Base-by-base conservation (phyloP, 1,284 basidiomycete species). In the Rhodotorula sp. region DNA sequence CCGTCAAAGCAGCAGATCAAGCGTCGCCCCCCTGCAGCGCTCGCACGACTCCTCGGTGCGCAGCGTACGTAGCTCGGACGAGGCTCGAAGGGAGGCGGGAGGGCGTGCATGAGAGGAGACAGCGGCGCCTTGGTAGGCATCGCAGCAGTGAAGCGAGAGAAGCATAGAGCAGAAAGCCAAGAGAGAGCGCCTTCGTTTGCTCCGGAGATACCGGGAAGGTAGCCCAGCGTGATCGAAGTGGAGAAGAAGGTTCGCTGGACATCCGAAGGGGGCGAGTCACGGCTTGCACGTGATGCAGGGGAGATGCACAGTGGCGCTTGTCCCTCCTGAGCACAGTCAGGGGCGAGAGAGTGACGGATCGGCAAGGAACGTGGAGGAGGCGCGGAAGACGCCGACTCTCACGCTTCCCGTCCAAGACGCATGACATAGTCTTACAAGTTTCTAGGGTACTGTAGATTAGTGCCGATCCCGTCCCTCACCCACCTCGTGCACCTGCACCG, bases 1-100 rank as follows among this genome's bases (percentile, higher is more conserved):
- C 77, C 76, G 45, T 77, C 76, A 42, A 77, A 60, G 52, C 67
- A 75, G n/a, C 66, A 14, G 7, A 54, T 17, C 7, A 54, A 12
- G 14, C 53, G 53, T 5, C 53, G 2, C 17, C 27, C 4, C 27
- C 27, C 27, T 1, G 27, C 17, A 2, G 53, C 14, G 27, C 53
- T 34, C 34, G 34, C 34, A 34, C 34, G 53, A 17, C 27, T 17
- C 7, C 25, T 14, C 3, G 66, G 61, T 7, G 57, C 66, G 41
- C 34, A 23, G 25, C 56, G 66, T 2, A 27, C 42, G 61, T 68
- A 68, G 8, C 55, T 27, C n/a, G 19, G 41, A 4, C 21, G 41
- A 7, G 41, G 34, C 41, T 42, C 50, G 34, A 53, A 34, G 7
- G 61, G 50, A 12, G 61, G 49, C 41, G 61, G 61, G 13, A 17